Evolutionary conservation across 1,284 basidiomycete genomes (phyloP), one percentile per base, ranked within the genome.

Genomic region (Trametes versicolor): DNA sequence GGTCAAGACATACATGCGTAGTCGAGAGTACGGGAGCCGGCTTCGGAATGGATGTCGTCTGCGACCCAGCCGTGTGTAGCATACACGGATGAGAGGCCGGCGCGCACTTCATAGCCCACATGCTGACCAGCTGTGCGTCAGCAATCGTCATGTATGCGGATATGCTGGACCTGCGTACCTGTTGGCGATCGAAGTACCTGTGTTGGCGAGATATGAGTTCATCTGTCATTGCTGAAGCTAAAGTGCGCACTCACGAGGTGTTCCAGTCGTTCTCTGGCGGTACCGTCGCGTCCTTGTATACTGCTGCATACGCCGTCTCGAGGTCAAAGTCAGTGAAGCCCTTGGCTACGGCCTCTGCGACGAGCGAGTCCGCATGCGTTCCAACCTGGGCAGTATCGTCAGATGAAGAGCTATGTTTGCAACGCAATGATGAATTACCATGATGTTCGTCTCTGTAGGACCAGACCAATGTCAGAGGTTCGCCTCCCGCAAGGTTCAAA

Each of bases 31-130:
- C 93, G 82, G 19, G 90, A 92, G 12, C 86, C 93, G 25, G 91
- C 85, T 73, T 94, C 93, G 2, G 91, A 90, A 76, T 94, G 93
- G 15, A 92, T 77, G 70, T 95, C 92, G 58, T 89, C 83, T 2
- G 92, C 93, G 0, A 95, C 93, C 84, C 87, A 96, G 7, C 93
- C 93, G 25, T 84, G 82, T 13, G 80, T 73, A n/a, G 79, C 79
- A 72, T 94, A 95, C 37, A 88, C 85, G 0, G 88, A 85, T 0
- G 88, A 88, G 48, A 95, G 77, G 0, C 93, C 93, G 0, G 93
- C 94, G 21, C 92, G 87, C 4, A 89, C 92, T 83, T 94, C 92
- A 71, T 92, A 93, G 32, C 91, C 91, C 0, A 94, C 93, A 60
- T 86, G 82, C 87, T 91, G 64, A 52, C 1, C 21, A 4, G 17